Evolutionary conservation across 208 protist species (phyloP).

Genomic region (Leishmania guyanensis): DNA sequence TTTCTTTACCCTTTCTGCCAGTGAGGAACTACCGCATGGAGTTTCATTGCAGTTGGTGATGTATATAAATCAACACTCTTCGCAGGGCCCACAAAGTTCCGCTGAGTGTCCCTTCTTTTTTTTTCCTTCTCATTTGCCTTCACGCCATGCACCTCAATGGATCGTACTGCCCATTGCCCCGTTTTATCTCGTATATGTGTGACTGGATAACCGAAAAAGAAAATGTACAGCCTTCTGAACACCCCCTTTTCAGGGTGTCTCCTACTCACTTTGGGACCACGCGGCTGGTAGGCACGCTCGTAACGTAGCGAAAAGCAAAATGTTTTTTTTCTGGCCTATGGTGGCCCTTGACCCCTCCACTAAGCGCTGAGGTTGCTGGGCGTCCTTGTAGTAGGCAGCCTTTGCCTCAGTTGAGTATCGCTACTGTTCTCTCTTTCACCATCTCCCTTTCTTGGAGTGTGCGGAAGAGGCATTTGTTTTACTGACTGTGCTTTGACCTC

Average conservation of each 20-base stretch:
- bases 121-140: neutral
- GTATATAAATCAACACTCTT: neutral
- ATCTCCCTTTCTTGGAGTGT: neutral
- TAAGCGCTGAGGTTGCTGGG: neutral
- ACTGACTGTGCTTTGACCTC: too few species aligned
- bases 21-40: neutral
- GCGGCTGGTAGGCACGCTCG: neutral
- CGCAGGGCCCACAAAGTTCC: neutral
- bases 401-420: neutral
- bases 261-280: neutral
- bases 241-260: neutral
- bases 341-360: neutral
- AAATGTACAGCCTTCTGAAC: neutral
- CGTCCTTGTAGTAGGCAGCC: neutral
- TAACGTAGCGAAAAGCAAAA: too few species aligned
- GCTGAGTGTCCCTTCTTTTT: neutral
- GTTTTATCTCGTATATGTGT: neutral
- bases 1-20: constrained; percentile 1
- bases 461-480: neutral
- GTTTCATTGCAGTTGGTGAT: constrained; percentile 1
- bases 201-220: neutral
- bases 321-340: neutral
- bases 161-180: neutral
- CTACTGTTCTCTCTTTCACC: neutral
- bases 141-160: neutral